Conservation (phyloP, 441 rosid species). For the Hura crepitans region DNA sequence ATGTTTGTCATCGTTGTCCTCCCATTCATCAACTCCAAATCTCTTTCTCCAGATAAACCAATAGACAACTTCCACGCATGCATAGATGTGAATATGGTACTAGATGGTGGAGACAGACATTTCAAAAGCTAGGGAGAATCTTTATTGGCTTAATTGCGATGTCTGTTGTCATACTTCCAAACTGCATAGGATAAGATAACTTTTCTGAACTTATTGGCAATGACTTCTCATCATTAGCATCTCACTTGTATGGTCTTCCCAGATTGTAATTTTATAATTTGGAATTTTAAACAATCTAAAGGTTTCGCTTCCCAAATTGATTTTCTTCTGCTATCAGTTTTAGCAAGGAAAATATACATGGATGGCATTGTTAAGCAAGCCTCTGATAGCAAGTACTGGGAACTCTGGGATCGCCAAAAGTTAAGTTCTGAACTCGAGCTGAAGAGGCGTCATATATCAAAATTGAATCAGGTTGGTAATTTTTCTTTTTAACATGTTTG, state of each 20-base stretch:
- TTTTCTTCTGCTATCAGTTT: constrained; percentile 47
- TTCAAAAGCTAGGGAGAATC: neutral
- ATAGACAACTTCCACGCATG: neutral
- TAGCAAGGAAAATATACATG: constrained; percentile 70
- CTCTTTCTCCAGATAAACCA: neutral
- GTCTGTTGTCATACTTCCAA: neutral
- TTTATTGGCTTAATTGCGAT: neutral
- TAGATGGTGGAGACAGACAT: neutral
- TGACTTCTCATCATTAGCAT: neutral
- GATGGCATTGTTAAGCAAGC: constrained; percentile 88
- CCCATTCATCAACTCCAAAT: neutral
- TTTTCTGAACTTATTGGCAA: neutral
- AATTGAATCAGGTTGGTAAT: constrained; percentile 60
- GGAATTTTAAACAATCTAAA: neutral
- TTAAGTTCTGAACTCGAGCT: constrained; percentile 80
- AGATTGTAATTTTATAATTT: constrained; percentile 1
- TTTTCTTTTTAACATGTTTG: constrained; percentile 18
- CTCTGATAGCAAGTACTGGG: constrained; percentile 74
- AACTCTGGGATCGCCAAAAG: constrained; percentile 85
- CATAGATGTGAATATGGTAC: neutral
- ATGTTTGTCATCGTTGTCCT: neutral
- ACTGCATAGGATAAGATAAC: neutral
- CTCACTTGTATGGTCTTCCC: neutral
- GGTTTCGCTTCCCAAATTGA: constrained; percentile 10
- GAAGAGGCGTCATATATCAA: constrained; percentile 57